These are phyloP conservation scores for Diaporthe longicolla DNA, from an alignment of 2,329 filamentous ascomycete species.

Conservation along the genomic window DNA sequence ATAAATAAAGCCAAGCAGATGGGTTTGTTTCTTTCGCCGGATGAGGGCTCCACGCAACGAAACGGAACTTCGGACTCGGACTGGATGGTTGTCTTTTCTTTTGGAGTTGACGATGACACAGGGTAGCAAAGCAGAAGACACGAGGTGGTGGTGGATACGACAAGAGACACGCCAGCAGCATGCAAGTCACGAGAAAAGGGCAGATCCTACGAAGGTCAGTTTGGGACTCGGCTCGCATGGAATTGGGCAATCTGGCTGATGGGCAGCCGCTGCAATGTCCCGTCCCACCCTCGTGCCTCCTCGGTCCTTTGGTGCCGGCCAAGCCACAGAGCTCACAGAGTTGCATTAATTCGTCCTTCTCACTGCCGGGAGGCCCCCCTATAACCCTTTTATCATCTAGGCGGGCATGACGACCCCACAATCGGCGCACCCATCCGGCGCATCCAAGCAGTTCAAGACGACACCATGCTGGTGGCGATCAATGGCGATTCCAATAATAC, in stretches of 20 bases:
- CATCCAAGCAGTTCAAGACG: not conserved
- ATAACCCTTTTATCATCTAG: slow-evolving; percentile 7
- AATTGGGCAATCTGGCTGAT: slow-evolving; percentile 33
- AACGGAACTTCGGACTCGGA: not conserved
- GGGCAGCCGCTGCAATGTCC: slow-evolving; percentile 21
- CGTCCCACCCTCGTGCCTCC: slow-evolving; percentile 27
- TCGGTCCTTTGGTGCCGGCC: slow-evolving; percentile 32
- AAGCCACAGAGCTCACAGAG: slow-evolving; percentile 29
- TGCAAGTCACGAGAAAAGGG: slow-evolving; percentile 19
- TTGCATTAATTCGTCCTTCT: slow-evolving; percentile 24
- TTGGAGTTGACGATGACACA: not conserved
- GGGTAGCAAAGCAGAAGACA: not conserved
- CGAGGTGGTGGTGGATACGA: not conserved
- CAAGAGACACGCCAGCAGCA: not conserved
- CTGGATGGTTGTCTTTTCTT: not conserved
- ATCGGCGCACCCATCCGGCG: slow-evolving; percentile 11
- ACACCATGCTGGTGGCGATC: slow-evolving; percentile 28
- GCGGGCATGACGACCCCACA: slow-evolving; percentile 17
- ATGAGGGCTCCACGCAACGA: slow-evolving; percentile 15
- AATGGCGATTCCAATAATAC: slow-evolving; percentile 14
- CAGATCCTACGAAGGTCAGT: not conserved
- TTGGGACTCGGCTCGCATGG: slow-evolving; percentile 1
- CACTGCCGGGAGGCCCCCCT: slow-evolving; percentile 18
- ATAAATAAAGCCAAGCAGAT: slow-evolving; percentile 34
- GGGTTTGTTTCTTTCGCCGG: slow-evolving; percentile 26